Evolutionary conservation across 1,284 basidiomycete genomes (phyloP).

Genomic region (Tilletia caries): DNA sequence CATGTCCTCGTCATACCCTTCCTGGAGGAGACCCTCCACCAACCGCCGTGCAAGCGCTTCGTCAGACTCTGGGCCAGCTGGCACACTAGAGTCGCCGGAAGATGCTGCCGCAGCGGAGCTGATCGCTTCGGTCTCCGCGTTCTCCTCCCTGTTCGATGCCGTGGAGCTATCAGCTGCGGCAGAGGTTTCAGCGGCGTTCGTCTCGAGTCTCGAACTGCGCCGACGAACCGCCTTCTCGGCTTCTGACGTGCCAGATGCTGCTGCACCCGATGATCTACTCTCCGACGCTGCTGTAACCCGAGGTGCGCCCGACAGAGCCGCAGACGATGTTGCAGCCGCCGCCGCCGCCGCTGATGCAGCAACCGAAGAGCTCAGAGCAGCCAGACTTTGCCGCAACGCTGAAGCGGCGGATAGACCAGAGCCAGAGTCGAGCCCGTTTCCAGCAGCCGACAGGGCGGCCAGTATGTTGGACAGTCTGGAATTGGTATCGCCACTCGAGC

Average conservation of each 20-base stretch:
- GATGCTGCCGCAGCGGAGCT: background rate
- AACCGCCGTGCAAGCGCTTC: conserved; percentile 37
- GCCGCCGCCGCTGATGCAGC: background rate
- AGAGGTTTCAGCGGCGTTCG: background rate
- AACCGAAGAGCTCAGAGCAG: background rate
- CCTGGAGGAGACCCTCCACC: conserved; percentile 38
- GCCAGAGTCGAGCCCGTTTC: conserved; percentile 43
- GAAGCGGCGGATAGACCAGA: conserved; percentile 19
- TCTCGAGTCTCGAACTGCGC: background rate
- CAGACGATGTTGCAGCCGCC: background rate
- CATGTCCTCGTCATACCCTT: conserved; percentile 36
- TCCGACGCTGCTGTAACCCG: conserved; percentile 14
- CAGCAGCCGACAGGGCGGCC: conserved; percentile 74
- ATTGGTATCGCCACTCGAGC: conserved; percentile 24
- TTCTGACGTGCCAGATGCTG: background rate
- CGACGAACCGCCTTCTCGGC: background rate
- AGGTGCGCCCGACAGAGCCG: background rate
- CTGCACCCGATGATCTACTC: conserved; percentile 11
- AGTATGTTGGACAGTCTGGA: conserved; percentile 82
- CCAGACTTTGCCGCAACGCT: conserved; percentile 7
- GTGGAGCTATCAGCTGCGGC: background rate
- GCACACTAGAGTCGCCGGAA: background rate
- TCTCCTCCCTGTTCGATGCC: background rate
- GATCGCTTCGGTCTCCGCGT: background rate
- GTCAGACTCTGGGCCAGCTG: conserved; percentile 19